Evolutionary conservation across 2,329 filamentous ascomycete species (phyloP).

Genomic region (Cladophialophora carrionii): DNA sequence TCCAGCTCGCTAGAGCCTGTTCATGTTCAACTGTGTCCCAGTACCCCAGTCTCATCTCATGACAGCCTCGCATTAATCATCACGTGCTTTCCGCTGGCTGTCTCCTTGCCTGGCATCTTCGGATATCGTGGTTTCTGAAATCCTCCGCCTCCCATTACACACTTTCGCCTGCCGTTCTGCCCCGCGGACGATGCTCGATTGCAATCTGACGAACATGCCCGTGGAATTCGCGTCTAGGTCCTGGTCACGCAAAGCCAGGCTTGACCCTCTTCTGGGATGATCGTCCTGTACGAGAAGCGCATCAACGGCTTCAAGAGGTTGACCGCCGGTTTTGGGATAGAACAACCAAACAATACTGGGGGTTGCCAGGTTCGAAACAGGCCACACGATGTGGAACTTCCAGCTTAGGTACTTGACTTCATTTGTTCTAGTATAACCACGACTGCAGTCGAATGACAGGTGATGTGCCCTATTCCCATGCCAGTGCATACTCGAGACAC

Average conservation of each 20-base stretch:
- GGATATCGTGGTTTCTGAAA: slow-evolving; percentile 5
- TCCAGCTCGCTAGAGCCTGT: background rate
- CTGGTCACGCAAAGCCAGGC: background rate
- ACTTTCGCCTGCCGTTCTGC: slow-evolving; percentile 19
- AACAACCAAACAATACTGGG: slow-evolving; percentile 20
- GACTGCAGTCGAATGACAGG: background rate
- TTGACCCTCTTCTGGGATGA: slow-evolving; percentile 7
- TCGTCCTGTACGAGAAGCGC: slow-evolving; percentile 42
- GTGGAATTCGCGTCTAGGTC: background rate
- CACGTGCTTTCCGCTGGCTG: background rate
- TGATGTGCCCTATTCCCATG: slow-evolving; percentile 13
- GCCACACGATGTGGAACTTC: slow-evolving; percentile 59
- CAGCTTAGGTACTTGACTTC: slow-evolving; percentile 49
- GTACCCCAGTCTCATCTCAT: background rate
- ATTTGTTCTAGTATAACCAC: background rate
- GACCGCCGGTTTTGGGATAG: slow-evolving; percentile 60
- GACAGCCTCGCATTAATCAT: background rate
- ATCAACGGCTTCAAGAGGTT: slow-evolving; percentile 68
- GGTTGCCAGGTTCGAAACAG: slow-evolving; percentile 13
- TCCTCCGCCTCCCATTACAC: slow-evolving; percentile 1
- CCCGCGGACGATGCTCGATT: slow-evolving; percentile 20
- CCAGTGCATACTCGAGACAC: slow-evolving; percentile 22
- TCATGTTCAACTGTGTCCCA: background rate
- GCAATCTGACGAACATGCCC: slow-evolving; percentile 9
- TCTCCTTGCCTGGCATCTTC: background rate